Evolutionary conservation across 768 basidiomycete species (phyloP).

Genomic region (Lentinula raphanica): DNA sequence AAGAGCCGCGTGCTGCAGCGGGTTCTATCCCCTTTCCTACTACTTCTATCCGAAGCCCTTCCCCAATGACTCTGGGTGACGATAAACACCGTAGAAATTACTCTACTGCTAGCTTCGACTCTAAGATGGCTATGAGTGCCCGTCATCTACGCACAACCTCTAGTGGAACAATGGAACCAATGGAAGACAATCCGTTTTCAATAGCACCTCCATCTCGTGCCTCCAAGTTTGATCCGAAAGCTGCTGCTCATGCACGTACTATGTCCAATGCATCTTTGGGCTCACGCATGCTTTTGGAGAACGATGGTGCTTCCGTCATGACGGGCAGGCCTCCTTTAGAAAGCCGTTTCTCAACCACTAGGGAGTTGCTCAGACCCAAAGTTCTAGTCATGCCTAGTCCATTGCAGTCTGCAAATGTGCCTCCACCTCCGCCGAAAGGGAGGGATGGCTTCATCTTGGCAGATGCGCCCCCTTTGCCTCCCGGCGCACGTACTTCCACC

Average conservation of each 20-base stretch:
- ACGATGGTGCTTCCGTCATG: slow-evolving; percentile 41
- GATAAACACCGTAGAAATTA: slow-evolving; percentile 37
- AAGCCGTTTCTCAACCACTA: slow-evolving; percentile 60
- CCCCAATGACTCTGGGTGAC: slow-evolving; percentile 38
- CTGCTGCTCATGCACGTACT: slow-evolving; percentile 50
- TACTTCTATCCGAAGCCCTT: slow-evolving; percentile 45
- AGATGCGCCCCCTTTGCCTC: slow-evolving; percentile 76
- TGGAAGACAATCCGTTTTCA: slow-evolving; percentile 63
- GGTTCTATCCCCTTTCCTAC: slow-evolving; percentile 65
- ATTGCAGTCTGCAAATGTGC: slow-evolving; percentile 46
- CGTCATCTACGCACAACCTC: slow-evolving; percentile 35
- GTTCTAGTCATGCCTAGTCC: slow-evolving; percentile 94
- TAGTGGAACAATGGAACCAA: slow-evolving; percentile 41
- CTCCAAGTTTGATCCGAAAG: slow-evolving; percentile 81
- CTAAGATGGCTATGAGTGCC: slow-evolving; percentile 37
- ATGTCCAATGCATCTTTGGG: slow-evolving; percentile 63
- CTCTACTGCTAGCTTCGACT: slow-evolving; percentile 49
- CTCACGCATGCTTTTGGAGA: slow-evolving; percentile 56
- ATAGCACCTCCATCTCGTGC: slow-evolving; percentile 59
- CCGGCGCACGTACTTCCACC: slow-evolving; percentile 59
- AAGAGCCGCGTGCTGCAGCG: slow-evolving; percentile 18
- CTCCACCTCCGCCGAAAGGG: slow-evolving; percentile 25
- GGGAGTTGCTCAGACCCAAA: slow-evolving; percentile 82
- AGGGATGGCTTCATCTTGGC: slow-evolving; percentile 58
- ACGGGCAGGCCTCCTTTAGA: slow-evolving; percentile 28